Conservation (phyloP, 805 yeast species). For the Kodamaea laetipori region DNA sequence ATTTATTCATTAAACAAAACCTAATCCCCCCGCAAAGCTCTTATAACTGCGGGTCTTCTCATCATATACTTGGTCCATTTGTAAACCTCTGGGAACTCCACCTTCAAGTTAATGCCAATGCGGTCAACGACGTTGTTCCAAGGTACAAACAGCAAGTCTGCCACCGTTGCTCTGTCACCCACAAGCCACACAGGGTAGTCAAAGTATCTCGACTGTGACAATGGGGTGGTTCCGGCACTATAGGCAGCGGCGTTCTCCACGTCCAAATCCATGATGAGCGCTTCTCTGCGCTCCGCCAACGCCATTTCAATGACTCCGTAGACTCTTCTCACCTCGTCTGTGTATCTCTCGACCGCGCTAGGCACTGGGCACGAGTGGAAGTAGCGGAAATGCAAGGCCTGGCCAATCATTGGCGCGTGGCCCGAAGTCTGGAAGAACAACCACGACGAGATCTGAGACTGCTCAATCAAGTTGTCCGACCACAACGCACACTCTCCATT, state of each 20-base stretch:
- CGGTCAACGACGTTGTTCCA: constrained; percentile 96
- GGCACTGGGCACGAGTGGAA: constrained; percentile 86
- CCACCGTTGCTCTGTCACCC: constrained; percentile 77
- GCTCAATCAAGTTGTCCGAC: constrained; percentile 77
- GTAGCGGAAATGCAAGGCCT: constrained; percentile 90
- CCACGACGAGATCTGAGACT: constrained; percentile 85
- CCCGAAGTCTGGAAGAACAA: constrained; percentile 94
- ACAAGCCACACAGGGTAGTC: constrained; percentile 96
- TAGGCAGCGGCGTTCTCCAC: constrained; percentile 85
- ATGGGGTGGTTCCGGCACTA: constrained; percentile 84
- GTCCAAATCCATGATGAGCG: constrained; percentile 85
- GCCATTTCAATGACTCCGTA: constrained; percentile 96
- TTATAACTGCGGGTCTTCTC: constrained; percentile 88
- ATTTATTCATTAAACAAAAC: constrained; percentile 6
- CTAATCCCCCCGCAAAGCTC: constrained; percentile 77
- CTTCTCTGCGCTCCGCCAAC: constrained; percentile 87
- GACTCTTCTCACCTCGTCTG: constrained; percentile 89
- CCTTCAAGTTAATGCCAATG: constrained; percentile 82
- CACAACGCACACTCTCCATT: constrained; percentile 73
- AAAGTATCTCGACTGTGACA: constrained; percentile 80
- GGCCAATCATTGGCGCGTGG: constrained; percentile 98
- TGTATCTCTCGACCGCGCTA: constrained; percentile 86
- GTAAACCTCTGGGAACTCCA: constrained; percentile 92
- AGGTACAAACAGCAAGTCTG: constrained; percentile 90
- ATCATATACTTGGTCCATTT: constrained; percentile 95